Evolutionary conservation across 371 early-diverging fungal species (phyloP), one percentile per base, ranked within the genome.

Genomic region (Rhizomucor miehei): DNA sequence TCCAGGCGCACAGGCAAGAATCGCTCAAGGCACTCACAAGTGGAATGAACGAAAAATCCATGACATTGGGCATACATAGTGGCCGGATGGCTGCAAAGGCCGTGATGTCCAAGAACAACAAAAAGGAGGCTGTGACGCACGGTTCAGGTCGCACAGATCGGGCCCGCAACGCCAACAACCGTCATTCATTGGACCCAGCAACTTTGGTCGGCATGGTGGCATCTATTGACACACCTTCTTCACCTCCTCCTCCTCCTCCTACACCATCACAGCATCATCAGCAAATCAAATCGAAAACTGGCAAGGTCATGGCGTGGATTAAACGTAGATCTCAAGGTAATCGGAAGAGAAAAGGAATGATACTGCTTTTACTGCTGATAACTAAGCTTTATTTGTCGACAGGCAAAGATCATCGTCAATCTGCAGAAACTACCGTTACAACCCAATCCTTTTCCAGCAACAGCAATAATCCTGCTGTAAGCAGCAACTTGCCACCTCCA

Each of bases 271-370:
- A 44, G 5, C 47, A 44, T 14, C 34, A 23, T 10, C 51, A 51
- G 25, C 44, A 57, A 12, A 19, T 38, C 20, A 39, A 29, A 29
- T 29, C 29, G 29, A 29, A 29, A 29, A 3, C 29, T 34, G 19
- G 39, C 21, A 59, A 59, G 29, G 44, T 59, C 43, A 53, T 59
- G 50, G 49, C 49, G 21, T 59, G 60, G 60, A 54, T 59, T 17
- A 59, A 50, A 25, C 36, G 52, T 13, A 59, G 52, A 48, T 59
- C 59, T 16, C 48, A 48, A 52, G 59, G 59, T 52, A 52, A 16
- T n/a, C n/a, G 48, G 10, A 35, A 19, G 11, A 3, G 11, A 16
- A 6, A 11, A 41, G 19, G 6, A 10, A 44, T 19, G 6, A 44
- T 16, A 21, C 14, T 35, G 0, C 13, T 13, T 1, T 23, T 53